Evolutionary conservation across 805 yeast genomes (phyloP), one percentile per base, ranked within the genome.

Genomic region (Myxozyma neglecta): DNA sequence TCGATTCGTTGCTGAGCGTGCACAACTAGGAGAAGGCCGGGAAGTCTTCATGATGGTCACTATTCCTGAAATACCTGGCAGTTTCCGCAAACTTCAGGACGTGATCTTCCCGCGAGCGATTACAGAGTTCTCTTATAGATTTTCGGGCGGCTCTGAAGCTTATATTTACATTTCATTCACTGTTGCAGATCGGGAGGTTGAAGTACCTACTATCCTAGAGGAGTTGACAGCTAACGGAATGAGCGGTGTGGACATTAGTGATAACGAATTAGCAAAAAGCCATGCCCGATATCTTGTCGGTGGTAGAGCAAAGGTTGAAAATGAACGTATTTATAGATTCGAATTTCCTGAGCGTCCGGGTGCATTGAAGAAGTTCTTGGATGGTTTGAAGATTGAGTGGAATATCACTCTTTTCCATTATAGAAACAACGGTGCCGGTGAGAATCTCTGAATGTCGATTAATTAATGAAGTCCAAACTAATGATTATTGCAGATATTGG

Each of bases 281-380:
- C 99, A 94, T 72, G 97, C 97, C 43, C 83, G 99, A 74, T 96
- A 94, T 74, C 79, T 94, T 66, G 96, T 94, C 29, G 99, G 99
- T 61, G 99, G 99, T 61, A 85, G 88, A 63, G 84, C 92, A 0
- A 75, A 80, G 24, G 84, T 89, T 18, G 80, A 83, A 35, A 81
- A 89, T 67, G 99, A 94, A 75, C 85, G 87, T 69, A 76, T 94
- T 40, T 83, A 85, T 69, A 82, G 88, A 53, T 94, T 94, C 34
- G 97, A 91, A 75, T 96, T 94, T 80, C 99, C 99, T 13, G 99
- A 94, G 72, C 86, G 94, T 71, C 98, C 99, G 1, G 96, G 97
- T 52, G 97, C 99, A 0, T 80, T 94, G 70, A 83, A 87, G 35
- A 87, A 83, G 61, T 94, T 94, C 77, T 80, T 94, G 70, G 82